Evolutionary conservation across 2,329 filamentous ascomycete genomes (phyloP).

Genomic region (Trichoderma semiorbis): DNA sequence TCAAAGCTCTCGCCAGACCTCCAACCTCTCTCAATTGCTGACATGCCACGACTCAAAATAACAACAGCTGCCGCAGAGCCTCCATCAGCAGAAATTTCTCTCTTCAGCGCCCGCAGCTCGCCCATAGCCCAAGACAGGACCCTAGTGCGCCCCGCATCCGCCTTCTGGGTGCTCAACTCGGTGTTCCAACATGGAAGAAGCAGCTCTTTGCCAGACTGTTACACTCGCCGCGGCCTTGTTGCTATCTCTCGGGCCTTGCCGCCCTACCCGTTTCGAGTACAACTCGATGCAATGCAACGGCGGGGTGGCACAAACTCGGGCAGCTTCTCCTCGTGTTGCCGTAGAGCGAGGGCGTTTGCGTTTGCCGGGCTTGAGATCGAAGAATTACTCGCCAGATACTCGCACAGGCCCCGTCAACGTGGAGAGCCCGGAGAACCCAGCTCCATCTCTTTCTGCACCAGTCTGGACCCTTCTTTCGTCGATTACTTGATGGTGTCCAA

Average conservation of each 20-base stretch:
- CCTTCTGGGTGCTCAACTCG: background rate
- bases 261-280: background rate
- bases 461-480: background rate
- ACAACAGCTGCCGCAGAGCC: background rate
- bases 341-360: background rate
- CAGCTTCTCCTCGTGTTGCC: background rate
- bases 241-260: background rate
- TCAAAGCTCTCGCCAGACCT: background rate
- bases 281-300: constrained; percentile 11
- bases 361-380: background rate
- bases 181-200: background rate
- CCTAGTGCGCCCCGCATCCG: background rate
- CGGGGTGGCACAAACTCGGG: background rate
- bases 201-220: background rate
- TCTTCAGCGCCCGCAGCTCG: constrained; percentile 3
- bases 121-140: background rate
- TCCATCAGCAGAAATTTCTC: background rate
- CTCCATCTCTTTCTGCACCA: background rate
- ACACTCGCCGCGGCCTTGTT: background rate
- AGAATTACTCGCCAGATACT: background rate
- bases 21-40: background rate
- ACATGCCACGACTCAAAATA: background rate
- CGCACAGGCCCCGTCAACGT: background rate
- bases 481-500: background rate
- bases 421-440: constrained; percentile 2